Evolutionary conservation across 129 eudicot species (phyloP), one percentile per base, ranked within the genome.

Genomic region (Ambrosia artemisiifolia): DNA sequence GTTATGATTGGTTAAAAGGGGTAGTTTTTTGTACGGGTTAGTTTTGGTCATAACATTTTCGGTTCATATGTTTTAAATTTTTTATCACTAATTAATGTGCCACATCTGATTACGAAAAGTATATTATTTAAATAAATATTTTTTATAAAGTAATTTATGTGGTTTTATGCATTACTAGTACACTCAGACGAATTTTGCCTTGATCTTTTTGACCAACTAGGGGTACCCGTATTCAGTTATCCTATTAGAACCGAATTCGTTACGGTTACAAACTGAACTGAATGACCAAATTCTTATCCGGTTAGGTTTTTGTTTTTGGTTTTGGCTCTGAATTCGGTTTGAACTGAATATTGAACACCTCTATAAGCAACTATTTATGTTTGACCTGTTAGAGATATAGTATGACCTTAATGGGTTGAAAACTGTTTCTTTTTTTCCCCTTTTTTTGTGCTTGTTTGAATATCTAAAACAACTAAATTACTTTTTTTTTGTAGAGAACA

Each of bases 401-500:
- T 10, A 40, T 40, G 6, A 40, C 44, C 44, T 30, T 3, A 33
- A 4, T 62, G 69, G 40, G 6, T 38, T 7, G 7, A 30, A 30
- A 62, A 7, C 28, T 14, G 67, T 6, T 62, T 54, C n/a, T 28
- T 17, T 20, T 65, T 20, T 65, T 6, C 34, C 17, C n/a, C 11
- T 17, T 20, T 65, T 11, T 43, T 51, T 11, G 8, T 57, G 64
- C 8, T 11, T 33, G 63, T 70, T 36, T 17, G 5, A 35, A 53
- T 34, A 19, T 19, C 11, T 12, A 34, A 5, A 54, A 18, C 16
- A 46, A 44, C 47, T 57, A 73, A 32, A 18, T 13, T 42, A 38
- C 32, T 10, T 4, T 44, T 8, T 82, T 60, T 61, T 13, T 72
- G 20, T 74, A 94, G 99, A 86, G 96, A 79, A 70, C 88, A 9